Conservation (phyloP, 179 eudicot genomes). For the Drosera spatulata region DNA sequence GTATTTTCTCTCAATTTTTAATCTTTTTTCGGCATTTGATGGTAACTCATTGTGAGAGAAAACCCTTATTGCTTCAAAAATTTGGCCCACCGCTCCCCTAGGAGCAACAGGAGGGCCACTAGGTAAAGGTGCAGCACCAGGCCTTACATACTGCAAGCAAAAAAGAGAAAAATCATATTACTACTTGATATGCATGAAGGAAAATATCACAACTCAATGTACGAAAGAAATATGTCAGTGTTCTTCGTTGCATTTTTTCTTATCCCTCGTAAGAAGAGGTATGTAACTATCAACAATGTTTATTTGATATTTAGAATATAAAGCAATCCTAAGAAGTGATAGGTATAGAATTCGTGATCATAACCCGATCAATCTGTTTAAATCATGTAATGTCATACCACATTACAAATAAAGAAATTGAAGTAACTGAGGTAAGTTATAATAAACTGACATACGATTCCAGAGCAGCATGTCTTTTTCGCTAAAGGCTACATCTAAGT, state of each 20-base stretch:
- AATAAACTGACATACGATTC: background rate
- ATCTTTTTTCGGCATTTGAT: too few relatives aligned
- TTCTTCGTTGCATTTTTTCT: too few relatives aligned
- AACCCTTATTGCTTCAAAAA: too few relatives aligned
- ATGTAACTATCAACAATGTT: background rate
- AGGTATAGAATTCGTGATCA: background rate
- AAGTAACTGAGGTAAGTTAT: background rate
- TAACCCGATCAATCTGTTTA: background rate
- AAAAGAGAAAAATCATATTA: background rate
- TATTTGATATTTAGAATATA: background rate
- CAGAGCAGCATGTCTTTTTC: background rate
- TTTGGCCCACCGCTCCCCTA: slow-evolving; percentile 50
- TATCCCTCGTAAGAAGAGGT: background rate
- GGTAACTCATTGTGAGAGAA: too few relatives aligned
- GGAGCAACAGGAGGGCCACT: slow-evolving; percentile 42
- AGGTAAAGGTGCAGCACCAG: slow-evolving; percentile 75
- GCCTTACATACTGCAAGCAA: slow-evolving; percentile 81
- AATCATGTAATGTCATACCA: background rate
- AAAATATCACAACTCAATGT: background rate
- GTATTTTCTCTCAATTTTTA: too few relatives aligned
- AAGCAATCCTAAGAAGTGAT: background rate
- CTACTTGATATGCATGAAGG: background rate
- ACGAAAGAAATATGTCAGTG: background rate
- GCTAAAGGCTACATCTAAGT: too few relatives aligned
- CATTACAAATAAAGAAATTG: background rate